Base-by-base conservation (phyloP, 202 grass and related monocot species). In the Bolboschoenoplectus hybrid region DNA sequence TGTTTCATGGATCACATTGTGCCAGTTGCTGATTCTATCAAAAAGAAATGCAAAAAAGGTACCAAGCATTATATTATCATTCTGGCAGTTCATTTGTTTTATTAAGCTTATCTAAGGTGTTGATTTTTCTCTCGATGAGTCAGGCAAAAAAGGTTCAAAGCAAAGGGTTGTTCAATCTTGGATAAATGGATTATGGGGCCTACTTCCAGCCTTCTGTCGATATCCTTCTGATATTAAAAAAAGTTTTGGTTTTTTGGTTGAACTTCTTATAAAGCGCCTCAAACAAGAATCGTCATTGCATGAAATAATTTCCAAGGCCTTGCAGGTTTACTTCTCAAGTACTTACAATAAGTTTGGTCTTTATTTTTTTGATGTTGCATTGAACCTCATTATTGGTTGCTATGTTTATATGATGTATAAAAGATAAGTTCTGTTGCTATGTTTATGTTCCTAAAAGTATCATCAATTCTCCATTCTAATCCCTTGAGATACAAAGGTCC, bases 131-230 rank as follows among this genome's bases (percentile, higher is more conserved):
- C 45, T 90, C 47, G 41, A 86, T 82, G 45, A 85, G 91, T 89
- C 85, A 95, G 96, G 87, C 5, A 98, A 91, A 81, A 94, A 86
- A 87, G 6, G 49, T 86, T 52, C 74, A 60, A 94, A 85, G 74
- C 88, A 85, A 85, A 85, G 85, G 84, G 66, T 68, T 11, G 82
- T 98, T 44, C 73, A 81, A 84, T 82, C 84, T 65, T 92, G 79
- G 83, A 67, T 63, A 43, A 75, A 91, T 91, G 89, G 89, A 82
- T 70, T 95, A 50, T 98, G 93, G 95, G 87, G 85, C 63, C 85
- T 98, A 76, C 93, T 98, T 86, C 90, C 93, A 93, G 89, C 95
- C 64, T 95, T 95, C 84, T 98, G 95, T 87, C 93, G 81, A 63
- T 94, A 76, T 91, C 90, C 95, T 0, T 84, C 83, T 85, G 95